phyloP scores from a whole-genome alignment of 2,329 filamentous ascomycete genomes.

The Arachnopeziza araneosa region DNA sequence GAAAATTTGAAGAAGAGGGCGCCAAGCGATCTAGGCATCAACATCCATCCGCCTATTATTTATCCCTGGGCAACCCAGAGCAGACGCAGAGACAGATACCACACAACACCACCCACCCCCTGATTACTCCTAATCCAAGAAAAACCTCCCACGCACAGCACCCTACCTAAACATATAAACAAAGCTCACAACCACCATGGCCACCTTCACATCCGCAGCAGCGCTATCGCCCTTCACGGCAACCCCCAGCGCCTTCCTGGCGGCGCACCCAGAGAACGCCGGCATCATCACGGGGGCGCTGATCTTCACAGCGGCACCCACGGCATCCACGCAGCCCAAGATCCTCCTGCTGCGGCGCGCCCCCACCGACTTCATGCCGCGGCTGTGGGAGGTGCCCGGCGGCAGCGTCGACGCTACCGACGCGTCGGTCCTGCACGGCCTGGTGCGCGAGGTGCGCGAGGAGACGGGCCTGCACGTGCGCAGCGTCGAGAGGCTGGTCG shows the following conservation, averaged over 20 bases:
- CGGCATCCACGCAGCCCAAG: neutral
- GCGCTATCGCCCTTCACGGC: neutral
- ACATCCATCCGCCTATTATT: no score
- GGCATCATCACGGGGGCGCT: neutral
- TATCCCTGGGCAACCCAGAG: no score
- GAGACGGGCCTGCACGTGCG: constrained; percentile 37
- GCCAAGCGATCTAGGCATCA: no score
- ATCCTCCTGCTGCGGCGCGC: constrained; percentile 13
- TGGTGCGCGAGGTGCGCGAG: constrained; percentile 44
- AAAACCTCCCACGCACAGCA: no score
- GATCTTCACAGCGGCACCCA: neutral
- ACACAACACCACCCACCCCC: no score
- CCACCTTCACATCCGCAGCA: neutral
- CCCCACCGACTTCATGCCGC: constrained; percentile 25
- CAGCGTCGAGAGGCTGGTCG: neutral
- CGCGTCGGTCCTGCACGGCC: constrained; percentile 36
- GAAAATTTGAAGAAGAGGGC: no score
- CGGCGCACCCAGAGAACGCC: neutral
- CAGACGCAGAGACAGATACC: no score
- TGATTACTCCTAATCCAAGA: no score
- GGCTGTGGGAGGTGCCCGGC: constrained; percentile 44
- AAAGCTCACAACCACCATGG: neutral
- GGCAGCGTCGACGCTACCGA: constrained; percentile 42
- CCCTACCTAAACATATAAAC: neutral
- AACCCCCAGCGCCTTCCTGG: neutral